Evolutionary conservation across 805 yeast species (phyloP).

Genomic region (Saccharomycopsis synnaedendra): DNA sequence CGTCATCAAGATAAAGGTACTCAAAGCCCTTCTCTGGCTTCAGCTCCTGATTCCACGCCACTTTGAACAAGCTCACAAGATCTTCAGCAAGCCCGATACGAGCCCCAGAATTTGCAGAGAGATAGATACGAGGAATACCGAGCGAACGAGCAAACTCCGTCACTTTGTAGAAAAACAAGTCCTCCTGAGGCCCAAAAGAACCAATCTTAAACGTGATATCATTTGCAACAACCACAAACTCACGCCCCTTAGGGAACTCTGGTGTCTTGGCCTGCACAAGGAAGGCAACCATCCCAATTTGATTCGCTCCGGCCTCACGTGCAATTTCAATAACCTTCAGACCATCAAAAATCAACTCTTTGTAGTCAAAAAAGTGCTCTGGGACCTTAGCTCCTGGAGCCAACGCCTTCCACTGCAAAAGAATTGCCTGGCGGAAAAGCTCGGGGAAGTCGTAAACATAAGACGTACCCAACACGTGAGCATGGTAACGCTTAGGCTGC

Average conservation of each 20-base stretch:
- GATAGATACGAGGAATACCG: slow-evolving; percentile 91
- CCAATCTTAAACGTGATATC: slow-evolving; percentile 98
- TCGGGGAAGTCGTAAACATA: slow-evolving; percentile 99
- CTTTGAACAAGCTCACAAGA: slow-evolving; percentile 76
- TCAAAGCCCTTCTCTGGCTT: slow-evolving; percentile 80
- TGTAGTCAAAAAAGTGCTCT: slow-evolving; percentile 64
- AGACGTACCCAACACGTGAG: slow-evolving; percentile 96
- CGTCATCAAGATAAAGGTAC: slow-evolving; percentile 72
- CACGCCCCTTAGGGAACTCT: slow-evolving; percentile 94
- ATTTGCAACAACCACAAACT: slow-evolving; percentile 84
- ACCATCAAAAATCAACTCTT: slow-evolving; percentile 81
- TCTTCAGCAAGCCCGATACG: slow-evolving; percentile 98
- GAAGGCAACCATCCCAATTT: slow-evolving; percentile 97
- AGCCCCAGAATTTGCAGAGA: slow-evolving; percentile 99
- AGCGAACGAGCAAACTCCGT: slow-evolving; percentile 83
- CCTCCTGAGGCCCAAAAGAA: slow-evolving; percentile 97
- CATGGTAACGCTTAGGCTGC: slow-evolving; percentile 97
- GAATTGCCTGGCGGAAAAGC: slow-evolving; percentile 85
- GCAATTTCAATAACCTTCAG: slow-evolving; percentile 72
- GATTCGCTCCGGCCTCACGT: slow-evolving; percentile 94
- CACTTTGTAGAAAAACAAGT: slow-evolving; percentile 80
- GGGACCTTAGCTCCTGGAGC: slow-evolving; percentile 49
- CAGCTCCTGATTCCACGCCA: slow-evolving; percentile 78
- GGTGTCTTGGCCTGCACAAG: slow-evolving; percentile 85
- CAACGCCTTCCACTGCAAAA: slow-evolving; percentile 71